These are phyloP conservation scores for Fusarium hainanense DNA, from an alignment of 2,329 filamentous ascomycete species.

Conservation along the genomic window DNA sequence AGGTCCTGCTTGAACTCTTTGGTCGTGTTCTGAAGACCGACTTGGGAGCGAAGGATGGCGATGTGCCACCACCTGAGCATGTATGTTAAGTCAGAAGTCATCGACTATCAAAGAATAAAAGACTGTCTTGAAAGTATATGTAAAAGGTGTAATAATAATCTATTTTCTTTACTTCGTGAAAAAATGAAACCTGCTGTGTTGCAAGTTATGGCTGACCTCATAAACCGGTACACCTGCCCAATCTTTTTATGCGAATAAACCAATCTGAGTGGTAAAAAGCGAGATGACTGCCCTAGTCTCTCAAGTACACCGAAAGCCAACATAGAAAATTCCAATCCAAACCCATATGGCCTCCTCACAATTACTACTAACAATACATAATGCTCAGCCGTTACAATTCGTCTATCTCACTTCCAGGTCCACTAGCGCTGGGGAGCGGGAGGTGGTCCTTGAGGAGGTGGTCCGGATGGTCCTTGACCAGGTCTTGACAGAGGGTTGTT, in stretches of 20 bases:
- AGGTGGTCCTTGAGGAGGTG: slow-evolving; percentile 45
- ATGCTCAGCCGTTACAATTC: slow-evolving; percentile 25
- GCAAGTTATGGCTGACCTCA: slow-evolving; percentile 26
- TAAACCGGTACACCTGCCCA: slow-evolving; percentile 37
- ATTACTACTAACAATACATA: slow-evolving; percentile 24
- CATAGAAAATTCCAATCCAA: slow-evolving; percentile 21
- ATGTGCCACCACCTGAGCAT: slow-evolving; percentile 73
- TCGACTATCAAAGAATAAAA: background rate
- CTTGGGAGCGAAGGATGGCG: slow-evolving; percentile 74
- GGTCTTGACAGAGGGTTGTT: slow-evolving; percentile 39
- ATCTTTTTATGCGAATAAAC: slow-evolving; percentile 25
- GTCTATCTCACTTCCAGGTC: slow-evolving; percentile 34
- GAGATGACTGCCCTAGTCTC: slow-evolving; percentile 24
- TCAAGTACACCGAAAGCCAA: slow-evolving; percentile 33
- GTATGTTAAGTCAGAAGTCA: slow-evolving; percentile 65
- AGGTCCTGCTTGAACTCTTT: slow-evolving; percentile 89
- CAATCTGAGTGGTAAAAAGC: slow-evolving; percentile 36
- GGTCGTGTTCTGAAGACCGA: slow-evolving; percentile 81
- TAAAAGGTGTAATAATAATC: slow-evolving; percentile 42
- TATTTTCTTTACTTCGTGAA: slow-evolving; percentile 47
- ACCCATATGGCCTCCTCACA: slow-evolving; percentile 9
- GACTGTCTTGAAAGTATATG: background rate
- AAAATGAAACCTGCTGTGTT: slow-evolving; percentile 31
- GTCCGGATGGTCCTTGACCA: slow-evolving; percentile 30
- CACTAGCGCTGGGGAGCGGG: slow-evolving; percentile 44